Evolutionary conservation across 2,329 filamentous ascomycete genomes (phyloP).

Genomic region (Verticillium dahliae): DNA sequence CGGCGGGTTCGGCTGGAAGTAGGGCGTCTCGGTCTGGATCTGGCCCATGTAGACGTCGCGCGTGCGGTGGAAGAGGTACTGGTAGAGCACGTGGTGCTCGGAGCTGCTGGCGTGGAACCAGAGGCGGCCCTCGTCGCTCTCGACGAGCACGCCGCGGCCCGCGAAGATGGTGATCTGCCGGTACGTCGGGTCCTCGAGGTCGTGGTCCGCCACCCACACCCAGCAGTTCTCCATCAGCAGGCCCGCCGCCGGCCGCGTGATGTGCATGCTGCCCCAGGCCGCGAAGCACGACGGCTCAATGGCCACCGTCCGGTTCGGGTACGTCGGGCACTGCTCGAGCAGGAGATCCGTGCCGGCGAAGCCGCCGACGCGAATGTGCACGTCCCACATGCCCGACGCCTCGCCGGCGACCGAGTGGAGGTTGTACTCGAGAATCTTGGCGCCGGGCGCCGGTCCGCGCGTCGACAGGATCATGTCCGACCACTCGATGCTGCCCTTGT

Average conservation of each 20-base stretch:
- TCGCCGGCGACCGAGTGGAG: conserved; percentile 37
- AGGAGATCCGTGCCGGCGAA: conserved; percentile 64
- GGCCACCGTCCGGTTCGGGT: conserved; percentile 17
- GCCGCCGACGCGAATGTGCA: conserved; percentile 70
- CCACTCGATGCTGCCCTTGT: conserved; percentile 61
- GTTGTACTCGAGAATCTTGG: conserved; percentile 69
- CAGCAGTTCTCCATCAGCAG: conserved; percentile 38
- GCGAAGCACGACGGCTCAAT: conserved; percentile 27
- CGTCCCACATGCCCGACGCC: conserved; percentile 63
- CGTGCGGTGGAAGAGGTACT: conserved; percentile 59
- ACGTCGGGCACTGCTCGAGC: conserved; percentile 52
- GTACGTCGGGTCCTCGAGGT: conserved; percentile 42
- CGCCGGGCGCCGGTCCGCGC: conserved; percentile 59
- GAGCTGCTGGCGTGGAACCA: conserved; percentile 61
- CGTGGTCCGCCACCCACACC: conserved; percentile 46
- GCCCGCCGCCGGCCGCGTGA: conserved; percentile 28
- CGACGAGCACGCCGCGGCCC: conserved; percentile 43
- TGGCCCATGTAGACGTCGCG: conserved; percentile 56
- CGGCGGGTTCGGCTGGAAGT: conserved; percentile 61
- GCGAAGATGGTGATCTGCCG: conserved; percentile 44
- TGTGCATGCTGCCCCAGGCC: conserved; percentile 35
- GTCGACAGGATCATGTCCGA: conserved; percentile 68
- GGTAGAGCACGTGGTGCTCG: conserved; percentile 62
- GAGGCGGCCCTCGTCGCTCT: conserved; percentile 34
- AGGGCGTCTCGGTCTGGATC: conserved; percentile 65